Evolutionary conservation across 169 alveolate species (phyloP).

Genomic region (Plasmodium yoelii): DNA sequence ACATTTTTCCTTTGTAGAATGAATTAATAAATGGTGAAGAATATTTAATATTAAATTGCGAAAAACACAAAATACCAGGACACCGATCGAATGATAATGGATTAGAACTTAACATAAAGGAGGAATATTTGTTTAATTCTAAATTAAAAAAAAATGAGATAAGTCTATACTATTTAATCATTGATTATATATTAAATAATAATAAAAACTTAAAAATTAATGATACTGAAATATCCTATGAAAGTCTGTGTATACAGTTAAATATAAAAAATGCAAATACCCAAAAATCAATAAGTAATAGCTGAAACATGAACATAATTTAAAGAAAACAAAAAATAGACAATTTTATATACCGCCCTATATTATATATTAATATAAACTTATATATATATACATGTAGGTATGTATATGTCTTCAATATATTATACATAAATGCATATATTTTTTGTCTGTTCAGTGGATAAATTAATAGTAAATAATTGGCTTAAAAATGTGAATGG

Average conservation of each 20-base stretch:
- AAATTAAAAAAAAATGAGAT: conserved; percentile 57
- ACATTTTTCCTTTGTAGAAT: conserved; percentile 17
- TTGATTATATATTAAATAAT: conserved; percentile 48
- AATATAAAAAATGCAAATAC: conserved; percentile 42
- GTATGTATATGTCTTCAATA: not conserved
- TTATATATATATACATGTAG: not conserved
- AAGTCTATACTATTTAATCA: conserved; percentile 53
- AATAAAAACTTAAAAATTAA: conserved; percentile 47
- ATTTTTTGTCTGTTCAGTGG: conserved; percentile 4
- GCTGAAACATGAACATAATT: not conserved
- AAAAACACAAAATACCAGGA: conserved; percentile 14
- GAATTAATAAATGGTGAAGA: conserved; percentile 73
- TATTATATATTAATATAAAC: too few relatives aligned
- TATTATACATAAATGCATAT: not conserved
- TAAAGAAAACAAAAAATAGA: conserved; percentile 9
- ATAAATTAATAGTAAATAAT: conserved; percentile 30
- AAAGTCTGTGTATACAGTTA: conserved; percentile 42
- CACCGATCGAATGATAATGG: not conserved
- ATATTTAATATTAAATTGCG: conserved; percentile 51
- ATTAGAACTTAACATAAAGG: conserved; percentile 11
- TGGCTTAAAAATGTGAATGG: conserved; percentile 37
- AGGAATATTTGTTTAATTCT: conserved; percentile 64
- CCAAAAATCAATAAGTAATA: conserved; percentile 68
- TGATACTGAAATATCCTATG: conserved; percentile 35
- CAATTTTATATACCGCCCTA: not conserved